Evolutionary conservation across 495 filamentous ascomycete genomes (phyloP), one percentile per base, ranked within the genome.

Genomic region (Daldinia caldariorum): DNA sequence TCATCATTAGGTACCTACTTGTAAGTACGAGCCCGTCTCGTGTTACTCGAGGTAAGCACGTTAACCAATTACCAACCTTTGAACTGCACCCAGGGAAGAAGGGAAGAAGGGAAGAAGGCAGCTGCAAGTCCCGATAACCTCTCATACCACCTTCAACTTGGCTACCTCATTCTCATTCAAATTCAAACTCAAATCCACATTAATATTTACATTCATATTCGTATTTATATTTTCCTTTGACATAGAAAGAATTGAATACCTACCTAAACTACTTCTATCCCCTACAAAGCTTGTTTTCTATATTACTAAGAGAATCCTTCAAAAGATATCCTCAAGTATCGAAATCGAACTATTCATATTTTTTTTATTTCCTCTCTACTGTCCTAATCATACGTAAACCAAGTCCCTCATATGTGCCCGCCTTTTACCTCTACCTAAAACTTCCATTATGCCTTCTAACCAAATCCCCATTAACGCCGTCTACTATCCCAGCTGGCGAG

Each of bases 401-500:
- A 45, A 20, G n/a, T 18, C n/a, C 16, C 3, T 22, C 43, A 16
- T 22, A 32, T n/a, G 50, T 12, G 18, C 37, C 12, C 35, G 16
- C 10, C 16, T 9, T 38, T 26, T 6, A 34, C 9, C 26, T 47
- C 26, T 37, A 22, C 37, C 26, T 37, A 22, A 57, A 26, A 1
- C 22, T 57, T 58, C 20, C 38, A 61, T 14, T 56, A 74, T 70
- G 63, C 37, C 54, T 2, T 34, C 58, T 34, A 47, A 29, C 7
- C 69, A 54, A 56, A 2, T 57, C 59, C 41, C 54, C 29, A 56
- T 71, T 45, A 76, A 78, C 51, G 89, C 84, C 13, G 88, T 90
- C 14, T 93, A 93, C 77, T 94, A 93, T 79, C 91, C 92, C 9
- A 92, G 91, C 76, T 94, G 91, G 89, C 82, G 88, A 38, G 86